These are phyloP conservation scores for Vigna unguiculata DNA, from an alignment of 306 rosid genomes.

Conservation along the genomic window DNA sequence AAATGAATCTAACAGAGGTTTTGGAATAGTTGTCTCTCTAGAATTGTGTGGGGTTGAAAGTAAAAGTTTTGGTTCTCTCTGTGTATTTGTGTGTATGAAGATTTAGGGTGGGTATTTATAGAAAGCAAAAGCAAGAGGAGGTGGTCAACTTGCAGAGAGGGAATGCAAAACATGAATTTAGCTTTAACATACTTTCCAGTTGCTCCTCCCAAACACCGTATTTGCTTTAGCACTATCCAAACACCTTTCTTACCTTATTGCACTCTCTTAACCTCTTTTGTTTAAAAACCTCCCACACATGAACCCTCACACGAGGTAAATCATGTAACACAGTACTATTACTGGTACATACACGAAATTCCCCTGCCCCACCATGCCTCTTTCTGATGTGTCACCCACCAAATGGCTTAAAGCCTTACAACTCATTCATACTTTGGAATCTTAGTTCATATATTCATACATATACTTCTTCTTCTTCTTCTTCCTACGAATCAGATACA, in stretches of 20 bases:
- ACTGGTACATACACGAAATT: constrained; percentile 47
- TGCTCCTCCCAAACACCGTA: constrained; percentile 46
- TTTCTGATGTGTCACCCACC: constrained; percentile 94
- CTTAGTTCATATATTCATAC: neutral
- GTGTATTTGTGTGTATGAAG: constrained; percentile 44
- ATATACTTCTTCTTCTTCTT: neutral
- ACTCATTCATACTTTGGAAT: constrained; percentile 51
- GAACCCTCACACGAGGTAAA: constrained; percentile 39
- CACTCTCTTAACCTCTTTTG: constrained; percentile 46
- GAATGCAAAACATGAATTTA: constrained; percentile 34
- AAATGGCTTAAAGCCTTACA: constrained; percentile 75
- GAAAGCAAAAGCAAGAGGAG: constrained; percentile 12
- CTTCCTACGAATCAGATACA: constrained; percentile 27
- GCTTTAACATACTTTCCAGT: constrained; percentile 59
- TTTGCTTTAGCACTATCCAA: constrained; percentile 50
- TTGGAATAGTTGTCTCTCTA: constrained; percentile 10
- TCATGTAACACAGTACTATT: constrained; percentile 44
- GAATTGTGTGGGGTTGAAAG: constrained; percentile 32
- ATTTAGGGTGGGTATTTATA: constrained; percentile 49
- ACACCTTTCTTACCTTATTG: constrained; percentile 48
- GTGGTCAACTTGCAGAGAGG: constrained; percentile 44
- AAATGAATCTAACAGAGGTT: constrained; percentile 42
- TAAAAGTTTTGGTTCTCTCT: constrained; percentile 38
- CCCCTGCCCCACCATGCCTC: constrained; percentile 52
- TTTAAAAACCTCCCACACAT: constrained; percentile 26